These are phyloP conservation scores for Hysterium pulicare DNA, from an alignment of 2,329 filamentous ascomycete genomes.

Conservation along the genomic window DNA sequence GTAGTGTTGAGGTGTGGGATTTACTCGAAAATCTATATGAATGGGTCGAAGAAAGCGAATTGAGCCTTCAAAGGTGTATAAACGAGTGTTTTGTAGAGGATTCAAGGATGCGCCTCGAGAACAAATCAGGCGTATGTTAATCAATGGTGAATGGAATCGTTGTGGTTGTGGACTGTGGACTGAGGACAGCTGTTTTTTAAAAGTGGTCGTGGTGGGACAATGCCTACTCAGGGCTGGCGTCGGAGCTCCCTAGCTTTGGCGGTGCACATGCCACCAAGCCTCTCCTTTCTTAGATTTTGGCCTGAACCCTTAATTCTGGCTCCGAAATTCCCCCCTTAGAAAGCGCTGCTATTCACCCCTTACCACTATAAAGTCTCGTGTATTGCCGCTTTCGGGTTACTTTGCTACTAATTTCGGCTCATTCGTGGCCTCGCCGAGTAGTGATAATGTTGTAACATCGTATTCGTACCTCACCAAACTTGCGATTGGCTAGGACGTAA, in stretches of 20 bases:
- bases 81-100: slow-evolving; percentile 9
- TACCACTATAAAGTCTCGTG: too few relatives aligned
- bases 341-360: too few relatives aligned
- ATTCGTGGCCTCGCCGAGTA: too few relatives aligned
- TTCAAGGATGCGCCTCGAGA: neutral
- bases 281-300: neutral
- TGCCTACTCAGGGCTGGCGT: too few relatives aligned
- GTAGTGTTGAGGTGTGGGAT: slow-evolving; percentile 20
- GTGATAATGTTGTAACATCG: slow-evolving; percentile 24
- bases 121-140: neutral
- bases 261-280: neutral
- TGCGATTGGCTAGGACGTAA: too few relatives aligned
- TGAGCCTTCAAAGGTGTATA: slow-evolving; percentile 11
- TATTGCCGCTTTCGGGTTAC: slow-evolving; percentile 14
- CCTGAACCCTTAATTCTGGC: neutral
- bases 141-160: slow-evolving; percentile 6
- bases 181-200: too few relatives aligned
- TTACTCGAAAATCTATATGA: slow-evolving; percentile 4
- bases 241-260: too few relatives aligned
- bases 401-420: slow-evolving; percentile 25
- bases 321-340: too few relatives aligned
- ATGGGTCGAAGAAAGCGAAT: slow-evolving; percentile 13
- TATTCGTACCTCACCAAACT: too few relatives aligned
- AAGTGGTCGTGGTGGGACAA: too few relatives aligned
- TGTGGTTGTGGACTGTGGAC: neutral